Base-by-base conservation (phyloP, 345 rosid species). In the Eucalyptus paniculata region DNA sequence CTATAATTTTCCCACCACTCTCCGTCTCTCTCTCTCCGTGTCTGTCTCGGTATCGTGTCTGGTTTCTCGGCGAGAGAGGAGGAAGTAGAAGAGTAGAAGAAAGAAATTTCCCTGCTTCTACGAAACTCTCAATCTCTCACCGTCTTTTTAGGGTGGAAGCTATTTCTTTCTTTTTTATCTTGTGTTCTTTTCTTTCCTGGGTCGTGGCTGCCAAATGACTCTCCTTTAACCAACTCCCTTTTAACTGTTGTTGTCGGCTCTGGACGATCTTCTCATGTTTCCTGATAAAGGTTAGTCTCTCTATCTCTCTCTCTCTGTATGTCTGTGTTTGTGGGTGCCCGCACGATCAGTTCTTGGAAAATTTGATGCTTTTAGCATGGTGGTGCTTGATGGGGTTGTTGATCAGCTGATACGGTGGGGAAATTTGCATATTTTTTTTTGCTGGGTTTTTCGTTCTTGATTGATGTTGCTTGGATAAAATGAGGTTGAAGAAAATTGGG, bases 71-170 rank as follows among this genome's bases (percentile, higher is more conserved):
- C 96, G 96, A 94, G 92, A 89, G 96, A 89, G 91, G 47, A 96
- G 96, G 95, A 96, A 94, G 98, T 92, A 93, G 97, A 96, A 88
- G 99, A 95, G 99, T 97, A 90, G 89, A 96, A 95, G 97, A 92
- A 95, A 97, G 91, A 93, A 92, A 95, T 92, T 88, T 89, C 95
- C 92, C 94, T 90, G 92, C 97, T 96, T 96, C 95, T 94, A 96
- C 97, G 99, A 92, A 96, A 96, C 97, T 91, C 90, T 88, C 89
- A 89, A 86, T 88, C 91, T 95, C 86, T 92, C 87, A 91, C 50
- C 56, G 88, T 72, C 87, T 92, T 30, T 12, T 54, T 40, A 88
- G 88, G 85, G 50, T 72, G 37, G 72, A 85, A 51, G 32, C 89
- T 86, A 85, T 90, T 56, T 88, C 17, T 34, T 58, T 44, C 1